Percentiles rank a stretch among this genome's conserved stretches.
Evolutionary conservation across 2,329 filamentous ascomycete genomes (phyloP).

Genomic region (Aspergillus arachidicola): DNA sequence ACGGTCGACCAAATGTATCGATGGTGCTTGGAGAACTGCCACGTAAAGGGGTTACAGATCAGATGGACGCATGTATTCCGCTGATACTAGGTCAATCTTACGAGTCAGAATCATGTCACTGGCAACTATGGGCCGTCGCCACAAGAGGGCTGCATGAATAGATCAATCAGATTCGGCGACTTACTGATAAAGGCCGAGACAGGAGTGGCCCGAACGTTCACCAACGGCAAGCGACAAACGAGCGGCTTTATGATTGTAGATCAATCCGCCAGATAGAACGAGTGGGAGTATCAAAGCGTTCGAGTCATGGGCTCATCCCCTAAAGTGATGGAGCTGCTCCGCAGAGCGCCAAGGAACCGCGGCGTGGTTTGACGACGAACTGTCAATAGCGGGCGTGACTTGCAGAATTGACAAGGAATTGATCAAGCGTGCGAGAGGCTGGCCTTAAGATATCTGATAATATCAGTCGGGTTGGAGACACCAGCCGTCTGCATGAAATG

Average conservation of each 20-base stretch:
- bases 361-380: constrained; percentile 5
- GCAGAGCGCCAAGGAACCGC: constrained; percentile 3
- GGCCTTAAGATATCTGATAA: constrained; percentile 8
- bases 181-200: not conserved
- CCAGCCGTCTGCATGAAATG: constrained; percentile 16
- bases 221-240: not conserved
- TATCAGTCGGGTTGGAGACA: constrained; percentile 15
- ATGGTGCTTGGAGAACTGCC: not conserved
- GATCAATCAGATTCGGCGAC: constrained; percentile 8
- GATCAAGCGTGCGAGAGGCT: constrained; percentile 6
- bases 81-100: constrained; percentile 12
- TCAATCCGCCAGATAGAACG: not conserved
- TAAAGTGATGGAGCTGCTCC: not conserved
- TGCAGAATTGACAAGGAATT: constrained; percentile 15
- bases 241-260: not conserved
- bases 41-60: not conserved
- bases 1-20: not conserved
- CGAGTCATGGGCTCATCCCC: constrained; percentile 13
- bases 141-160: constrained; percentile 8
- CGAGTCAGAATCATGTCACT: constrained; percentile 14
- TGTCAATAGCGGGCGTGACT: constrained; percentile 14
- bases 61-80: constrained; percentile 1
- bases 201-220: not conserved
- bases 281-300: not conserved
- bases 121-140: constrained; percentile 1